Base-by-base conservation (phyloP, 345 rosid genomes). In the Citrus unshiu region DNA sequence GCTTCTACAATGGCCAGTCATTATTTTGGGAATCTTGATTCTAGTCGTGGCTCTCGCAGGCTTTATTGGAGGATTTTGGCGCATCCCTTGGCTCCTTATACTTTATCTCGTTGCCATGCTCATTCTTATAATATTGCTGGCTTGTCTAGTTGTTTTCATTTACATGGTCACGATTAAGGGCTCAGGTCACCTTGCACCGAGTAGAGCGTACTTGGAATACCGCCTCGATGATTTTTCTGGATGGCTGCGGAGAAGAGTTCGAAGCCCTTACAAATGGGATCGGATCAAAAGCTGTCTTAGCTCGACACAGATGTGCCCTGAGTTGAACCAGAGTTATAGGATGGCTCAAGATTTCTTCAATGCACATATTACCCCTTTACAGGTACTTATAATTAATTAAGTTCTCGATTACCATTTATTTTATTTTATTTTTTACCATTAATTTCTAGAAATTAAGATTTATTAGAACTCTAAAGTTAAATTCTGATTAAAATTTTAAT, bases 301-400 rank as follows among this genome's bases (percentile, higher is more conserved):
- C 79, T 84, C 93, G 6, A 89, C 92, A 8, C 79, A 72, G 39
- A 77, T 90, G 83, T 97, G 99, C 63, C 60, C 92, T 32, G 96
- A 94, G 86, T 40, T 97, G 70, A 91, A 90, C 62, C 99, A 97
- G 90, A 92, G 85, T 7, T 93, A 80, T 51, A 84, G 91, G 68
- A 86, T 84, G 91, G 95, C 98, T 82, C 95, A 79, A 56, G 99
- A 94, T 85, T 97, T 97, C 90, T 97, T 94, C 78, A 92, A 89
- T 73, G 93, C 98, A 67, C 94, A 60, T 70, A 86, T 94, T 64
- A 87, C 76, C 68, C 98, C 99, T 24, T 59, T 97, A 56, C 98
- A 96, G 93, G 99, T 92, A 81, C 1, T 51, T 40, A 40, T 9
- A 40, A 40, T 40, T 9, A 40, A 9, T 12, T 43, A 43, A 43